Conservation (phyloP, 2,329 filamentous ascomycete species). For the Lithohypha guttulata region DNA sequence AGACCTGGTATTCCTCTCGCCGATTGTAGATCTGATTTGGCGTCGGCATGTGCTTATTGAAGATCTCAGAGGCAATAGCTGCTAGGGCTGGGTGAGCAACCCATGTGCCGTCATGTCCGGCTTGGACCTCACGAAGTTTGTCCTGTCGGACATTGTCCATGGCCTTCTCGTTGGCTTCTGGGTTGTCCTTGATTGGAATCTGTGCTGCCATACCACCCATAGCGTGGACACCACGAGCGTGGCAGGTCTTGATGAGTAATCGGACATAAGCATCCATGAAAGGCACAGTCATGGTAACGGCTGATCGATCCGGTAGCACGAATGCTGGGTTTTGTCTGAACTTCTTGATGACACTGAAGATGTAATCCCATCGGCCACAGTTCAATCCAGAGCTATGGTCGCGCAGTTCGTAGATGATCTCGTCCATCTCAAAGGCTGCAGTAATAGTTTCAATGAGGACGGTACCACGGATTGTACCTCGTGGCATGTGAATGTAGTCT, state of each 20-base stretch:
- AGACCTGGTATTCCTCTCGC: conserved; percentile 78
- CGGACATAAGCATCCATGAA: conserved; percentile 99
- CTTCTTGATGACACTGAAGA: conserved; percentile 99
- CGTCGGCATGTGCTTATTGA: conserved; percentile 97
- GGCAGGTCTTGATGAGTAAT: conserved; percentile 95
- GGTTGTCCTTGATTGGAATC: conserved; percentile 95
- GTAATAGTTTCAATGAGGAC: conserved; percentile 97
- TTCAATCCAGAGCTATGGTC: conserved; percentile 95
- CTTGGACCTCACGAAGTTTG: conserved; percentile 90
- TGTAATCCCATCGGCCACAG: conserved; percentile 99
- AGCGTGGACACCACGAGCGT: conserved; percentile 90
- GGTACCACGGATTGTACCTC: conserved; percentile 87
- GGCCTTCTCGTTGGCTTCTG: conserved; percentile 46
- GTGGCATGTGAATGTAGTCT: conserved; percentile 78
- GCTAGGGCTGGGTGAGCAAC: conserved; percentile 93
- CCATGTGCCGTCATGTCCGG: conserved; percentile 95
- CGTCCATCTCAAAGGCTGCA: conserved; percentile 98
- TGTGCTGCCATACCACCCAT: conserved; percentile 99
- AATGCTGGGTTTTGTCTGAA: conserved; percentile 93
- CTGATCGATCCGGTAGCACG: conserved; percentile 79
- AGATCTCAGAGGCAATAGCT: conserved; percentile 75
- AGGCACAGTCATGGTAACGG: conserved; percentile 93
- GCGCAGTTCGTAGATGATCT: conserved; percentile 98
- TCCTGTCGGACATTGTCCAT: conserved; percentile 49
- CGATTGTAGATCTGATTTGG: conserved; percentile 91